These are phyloP conservation scores for Limnomonas spitsbergensis DNA, from an alignment of 139 green algal species.

Conservation along the genomic window DNA sequence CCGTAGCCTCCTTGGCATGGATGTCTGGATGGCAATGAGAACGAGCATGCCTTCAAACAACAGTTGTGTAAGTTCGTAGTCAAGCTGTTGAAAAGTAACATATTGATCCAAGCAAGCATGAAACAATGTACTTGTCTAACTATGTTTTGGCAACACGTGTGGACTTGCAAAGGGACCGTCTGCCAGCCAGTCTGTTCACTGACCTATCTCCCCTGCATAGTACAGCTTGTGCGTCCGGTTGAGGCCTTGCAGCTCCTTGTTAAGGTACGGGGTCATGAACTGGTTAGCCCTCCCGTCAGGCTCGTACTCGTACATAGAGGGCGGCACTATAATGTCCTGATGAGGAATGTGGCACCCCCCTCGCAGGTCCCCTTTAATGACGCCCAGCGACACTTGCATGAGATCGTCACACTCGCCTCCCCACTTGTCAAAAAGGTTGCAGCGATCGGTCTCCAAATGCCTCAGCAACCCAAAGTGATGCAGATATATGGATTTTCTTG, in stretches of 20 bases:
- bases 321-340: neutral
- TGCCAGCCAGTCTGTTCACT: too few relatives aligned
- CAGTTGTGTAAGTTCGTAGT: too few relatives aligned
- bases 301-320: conserved; percentile 3
- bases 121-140: too few relatives aligned
- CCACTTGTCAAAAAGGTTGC: neutral
- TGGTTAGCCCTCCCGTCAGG: neutral
- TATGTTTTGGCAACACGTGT: too few relatives aligned
- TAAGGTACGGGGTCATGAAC: neutral
- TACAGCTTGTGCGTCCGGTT: neutral
- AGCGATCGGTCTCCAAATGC: neutral
- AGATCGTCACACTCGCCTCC: neutral
- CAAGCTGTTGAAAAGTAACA: too few relatives aligned
- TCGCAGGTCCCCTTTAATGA: neutral
- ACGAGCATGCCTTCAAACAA: too few relatives aligned
- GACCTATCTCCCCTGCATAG: neutral
- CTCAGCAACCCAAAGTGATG: neutral
- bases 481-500: neutral
- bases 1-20: neutral
- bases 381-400: neutral
- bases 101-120: too few relatives aligned
- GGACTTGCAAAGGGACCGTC: too few relatives aligned
- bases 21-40: too few relatives aligned
- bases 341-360: neutral
- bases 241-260: neutral